A percentile compares a stretch with the other conserved stretches of the same genome.
Conservation (phyloP, 2,329 filamentous ascomycete species). For the Neofusicoccum kwambonambiense region DNA sequence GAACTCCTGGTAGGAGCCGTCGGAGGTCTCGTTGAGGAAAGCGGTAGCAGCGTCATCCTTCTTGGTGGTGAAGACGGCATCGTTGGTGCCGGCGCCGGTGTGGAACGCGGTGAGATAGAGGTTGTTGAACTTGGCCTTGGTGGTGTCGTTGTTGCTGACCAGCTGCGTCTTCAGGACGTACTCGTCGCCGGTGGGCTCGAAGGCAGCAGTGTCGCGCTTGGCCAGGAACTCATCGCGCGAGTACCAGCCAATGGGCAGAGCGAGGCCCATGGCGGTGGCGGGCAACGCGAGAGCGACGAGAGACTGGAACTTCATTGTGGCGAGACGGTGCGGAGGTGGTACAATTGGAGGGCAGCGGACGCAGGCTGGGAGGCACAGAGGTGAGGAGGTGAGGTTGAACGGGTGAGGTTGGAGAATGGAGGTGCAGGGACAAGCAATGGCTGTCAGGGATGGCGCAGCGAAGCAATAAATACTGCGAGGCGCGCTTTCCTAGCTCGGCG, state of each 20-base stretch:
- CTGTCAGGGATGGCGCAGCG: conserved; percentile 2
- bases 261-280: conserved; percentile 5
- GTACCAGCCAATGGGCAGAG: conserved; percentile 13
- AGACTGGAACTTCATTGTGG: conserved; percentile 12
- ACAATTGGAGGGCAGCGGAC: neutral
- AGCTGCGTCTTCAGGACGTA: conserved; percentile 15
- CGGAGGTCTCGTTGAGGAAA: conserved; percentile 19
- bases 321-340: neutral
- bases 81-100: conserved; percentile 19
- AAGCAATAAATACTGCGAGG: conserved; percentile 6
- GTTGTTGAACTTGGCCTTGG: conserved; percentile 14
- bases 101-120: conserved; percentile 19
- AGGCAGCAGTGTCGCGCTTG: neutral
- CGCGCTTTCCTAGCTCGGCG: conserved; percentile 2
- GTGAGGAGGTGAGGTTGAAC: neutral
- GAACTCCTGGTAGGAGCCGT: conserved; percentile 13
- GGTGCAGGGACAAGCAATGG: neutral
- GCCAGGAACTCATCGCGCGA: conserved; percentile 10
- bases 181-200: conserved; percentile 9
- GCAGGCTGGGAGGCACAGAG: neutral
- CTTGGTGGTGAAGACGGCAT: conserved; percentile 14
- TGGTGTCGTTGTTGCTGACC: conserved; percentile 3
- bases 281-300: neutral
- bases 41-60: neutral
- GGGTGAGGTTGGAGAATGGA: neutral